Evolutionary conservation across 305 asterid species (phyloP).

Genomic region (Nicotiana rustica): DNA sequence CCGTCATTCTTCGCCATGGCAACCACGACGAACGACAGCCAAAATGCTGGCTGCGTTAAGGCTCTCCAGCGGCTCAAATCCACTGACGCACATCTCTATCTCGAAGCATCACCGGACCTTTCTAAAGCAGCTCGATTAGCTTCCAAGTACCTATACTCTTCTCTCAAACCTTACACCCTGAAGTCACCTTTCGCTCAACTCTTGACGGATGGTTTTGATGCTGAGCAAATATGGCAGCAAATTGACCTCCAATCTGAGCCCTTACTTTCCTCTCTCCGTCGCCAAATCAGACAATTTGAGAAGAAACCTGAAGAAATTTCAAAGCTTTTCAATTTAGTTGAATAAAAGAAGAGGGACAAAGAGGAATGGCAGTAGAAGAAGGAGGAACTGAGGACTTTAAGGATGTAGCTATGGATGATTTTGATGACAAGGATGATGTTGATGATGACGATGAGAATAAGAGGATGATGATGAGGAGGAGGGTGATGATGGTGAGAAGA

Average conservation of each 20-base stretch:
- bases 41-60: slow-evolving; percentile 48
- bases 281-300: slow-evolving; percentile 66
- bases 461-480: slow-evolving; percentile 45
- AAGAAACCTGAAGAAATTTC: slow-evolving; percentile 67
- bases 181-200: slow-evolving; percentile 67
- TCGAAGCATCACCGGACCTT: slow-evolving; percentile 65
- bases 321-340: slow-evolving; percentile 49
- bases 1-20: slow-evolving; percentile 16
- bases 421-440: not conserved
- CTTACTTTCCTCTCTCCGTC: slow-evolving; percentile 63
- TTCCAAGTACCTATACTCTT: slow-evolving; percentile 60
- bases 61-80: slow-evolving; percentile 66
- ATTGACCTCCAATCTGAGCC: slow-evolving; percentile 86
- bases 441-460: slow-evolving; percentile 37
- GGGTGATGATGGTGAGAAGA: slow-evolving; percentile 45
- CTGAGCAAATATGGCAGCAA: slow-evolving; percentile 98
- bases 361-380: slow-evolving; percentile 41
- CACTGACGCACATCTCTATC: slow-evolving; percentile 69
- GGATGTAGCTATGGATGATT: slow-evolving; percentile 43
- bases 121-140: slow-evolving; percentile 75
- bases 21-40: slow-evolving; percentile 40
- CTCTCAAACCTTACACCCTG: slow-evolving; percentile 68
- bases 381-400: slow-evolving; percentile 52
- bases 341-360: slow-evolving; percentile 35
- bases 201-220: slow-evolving; percentile 73